phyloP scores from a whole-genome alignment of 352 stramenopile species.

The Phytophthora pisi region DNA sequence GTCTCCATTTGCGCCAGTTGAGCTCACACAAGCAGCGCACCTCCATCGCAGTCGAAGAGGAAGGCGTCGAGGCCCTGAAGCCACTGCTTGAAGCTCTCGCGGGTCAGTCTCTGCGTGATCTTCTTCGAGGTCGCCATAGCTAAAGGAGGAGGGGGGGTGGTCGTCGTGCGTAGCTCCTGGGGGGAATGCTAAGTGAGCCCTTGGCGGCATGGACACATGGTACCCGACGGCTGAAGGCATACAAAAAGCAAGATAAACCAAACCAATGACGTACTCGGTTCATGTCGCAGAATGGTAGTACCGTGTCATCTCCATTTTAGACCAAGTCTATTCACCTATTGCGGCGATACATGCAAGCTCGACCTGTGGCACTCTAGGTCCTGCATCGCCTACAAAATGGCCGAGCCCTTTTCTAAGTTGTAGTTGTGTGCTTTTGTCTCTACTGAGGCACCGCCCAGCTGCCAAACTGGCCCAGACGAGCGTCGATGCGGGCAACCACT shows the following conservation, averaged over 20 bases:
- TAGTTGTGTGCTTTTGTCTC: conserved; percentile 4
- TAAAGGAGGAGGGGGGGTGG: background rate
- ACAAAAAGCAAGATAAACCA: conserved; percentile 18
- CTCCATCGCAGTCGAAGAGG: conserved; percentile 86
- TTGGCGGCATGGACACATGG: conserved; percentile 7
- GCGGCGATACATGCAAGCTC: conserved; percentile 15
- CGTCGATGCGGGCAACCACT: conserved; percentile 70
- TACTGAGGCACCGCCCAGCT: conserved; percentile 50
- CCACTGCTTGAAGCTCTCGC: conserved; percentile 60
- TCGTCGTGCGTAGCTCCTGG: conserved; percentile 14
- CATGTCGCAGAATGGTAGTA: conserved; percentile 25
- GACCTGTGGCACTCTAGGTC: background rate
- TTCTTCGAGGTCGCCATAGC: conserved; percentile 36
- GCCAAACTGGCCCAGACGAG: conserved; percentile 62
- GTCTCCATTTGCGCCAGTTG: background rate
- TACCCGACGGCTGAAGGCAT: conserved; percentile 10
- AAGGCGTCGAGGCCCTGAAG: conserved; percentile 71
- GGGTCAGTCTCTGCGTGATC: conserved; percentile 43
- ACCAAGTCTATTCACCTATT: conserved; percentile 24
- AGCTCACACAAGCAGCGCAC: conserved; percentile 26
- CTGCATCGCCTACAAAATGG: background rate
- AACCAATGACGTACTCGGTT: conserved; percentile 1
- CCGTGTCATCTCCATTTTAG: conserved; percentile 21
- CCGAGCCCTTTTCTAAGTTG: conserved; percentile 16
- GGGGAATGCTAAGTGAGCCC: conserved; percentile 31